These are phyloP conservation scores for Neurospora sp. DNA, from an alignment of 495 filamentous ascomycete species.

Conservation along the genomic window DNA sequence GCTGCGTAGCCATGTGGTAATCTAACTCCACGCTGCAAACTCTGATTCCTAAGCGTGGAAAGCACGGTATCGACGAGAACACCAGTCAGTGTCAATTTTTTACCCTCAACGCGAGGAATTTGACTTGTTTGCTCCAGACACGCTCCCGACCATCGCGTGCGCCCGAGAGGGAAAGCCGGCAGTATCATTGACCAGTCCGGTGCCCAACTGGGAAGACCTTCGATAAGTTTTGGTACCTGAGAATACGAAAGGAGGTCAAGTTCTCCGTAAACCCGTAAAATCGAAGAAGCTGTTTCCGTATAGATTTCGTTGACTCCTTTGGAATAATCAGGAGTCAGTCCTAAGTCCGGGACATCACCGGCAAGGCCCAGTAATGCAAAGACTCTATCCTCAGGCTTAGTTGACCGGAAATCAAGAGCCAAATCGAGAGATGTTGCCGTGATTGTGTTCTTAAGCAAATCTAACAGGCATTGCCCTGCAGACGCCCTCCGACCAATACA, in stretches of 20 bases:
- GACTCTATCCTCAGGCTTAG: background rate
- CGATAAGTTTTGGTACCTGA: background rate
- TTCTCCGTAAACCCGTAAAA: background rate
- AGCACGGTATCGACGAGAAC: background rate
- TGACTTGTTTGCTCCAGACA: background rate
- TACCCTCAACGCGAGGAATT: background rate
- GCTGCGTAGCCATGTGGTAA: no score
- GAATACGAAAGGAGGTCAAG: background rate
- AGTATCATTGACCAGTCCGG: background rate
- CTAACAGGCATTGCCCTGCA: no score
- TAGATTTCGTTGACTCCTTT: background rate
- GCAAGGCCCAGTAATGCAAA: background rate
- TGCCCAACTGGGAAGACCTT: background rate
- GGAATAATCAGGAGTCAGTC: background rate
- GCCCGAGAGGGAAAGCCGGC: no score
- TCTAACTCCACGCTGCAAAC: background rate
- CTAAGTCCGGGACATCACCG: background rate
- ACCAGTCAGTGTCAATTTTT: background rate
- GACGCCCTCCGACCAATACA: background rate
- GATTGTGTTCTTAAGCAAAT: no score
- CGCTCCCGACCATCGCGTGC: no score
- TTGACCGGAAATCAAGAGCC: no score
- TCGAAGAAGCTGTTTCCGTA: background rate
- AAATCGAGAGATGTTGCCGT: no score
- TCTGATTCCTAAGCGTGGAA: background rate